Conservation (phyloP, 352 stramenopile species). For the Phytopythium cucurbitacearum region DNA sequence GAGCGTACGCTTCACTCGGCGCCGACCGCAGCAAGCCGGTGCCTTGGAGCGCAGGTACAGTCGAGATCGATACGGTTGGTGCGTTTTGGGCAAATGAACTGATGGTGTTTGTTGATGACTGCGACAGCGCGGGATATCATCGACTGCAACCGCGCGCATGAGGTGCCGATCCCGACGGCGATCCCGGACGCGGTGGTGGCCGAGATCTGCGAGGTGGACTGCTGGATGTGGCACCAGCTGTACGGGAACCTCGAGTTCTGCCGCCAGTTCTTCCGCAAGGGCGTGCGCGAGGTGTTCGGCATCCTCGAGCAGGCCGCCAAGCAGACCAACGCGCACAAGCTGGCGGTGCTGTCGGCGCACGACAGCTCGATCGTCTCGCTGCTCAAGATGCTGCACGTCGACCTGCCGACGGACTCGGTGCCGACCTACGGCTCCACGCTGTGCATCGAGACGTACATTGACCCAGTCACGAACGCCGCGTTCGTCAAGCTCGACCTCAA, state of each 20-base stretch:
- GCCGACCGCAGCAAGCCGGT: conserved; percentile 8
- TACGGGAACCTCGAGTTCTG: conserved; percentile 15
- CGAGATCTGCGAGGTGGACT: conserved; percentile 11
- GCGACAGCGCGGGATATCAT: conserved; percentile 19
- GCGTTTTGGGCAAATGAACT: too few species aligned
- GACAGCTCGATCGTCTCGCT: conserved; percentile 23
- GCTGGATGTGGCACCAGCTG: conserved; percentile 23
- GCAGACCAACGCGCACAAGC: conserved; percentile 10
- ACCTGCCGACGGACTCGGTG: conserved; percentile 6
- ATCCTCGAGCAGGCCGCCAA: conserved; percentile 6
- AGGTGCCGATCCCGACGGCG: conserved; percentile 10
- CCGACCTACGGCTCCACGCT: conserved; percentile 11
- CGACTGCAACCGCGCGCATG: conserved; percentile 16
- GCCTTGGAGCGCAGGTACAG: conserved; percentile 16
- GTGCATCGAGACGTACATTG: conserved; percentile 11
- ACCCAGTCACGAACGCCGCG: conserved; percentile 1
- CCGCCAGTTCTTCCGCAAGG: conserved; percentile 13
- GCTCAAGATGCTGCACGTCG: conserved; percentile 14
- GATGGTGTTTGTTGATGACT: too few species aligned
- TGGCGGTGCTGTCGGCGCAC: conserved; percentile 23
- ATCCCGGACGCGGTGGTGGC: conserved; percentile 11
- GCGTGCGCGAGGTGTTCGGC: conserved; percentile 10
- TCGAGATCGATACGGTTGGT: neutral
- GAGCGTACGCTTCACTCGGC: conserved; percentile 3
- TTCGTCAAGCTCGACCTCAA: conserved; percentile 8